Conservation (phyloP, 1,284 basidiomycete species). For the Abortiporus biennis region DNA sequence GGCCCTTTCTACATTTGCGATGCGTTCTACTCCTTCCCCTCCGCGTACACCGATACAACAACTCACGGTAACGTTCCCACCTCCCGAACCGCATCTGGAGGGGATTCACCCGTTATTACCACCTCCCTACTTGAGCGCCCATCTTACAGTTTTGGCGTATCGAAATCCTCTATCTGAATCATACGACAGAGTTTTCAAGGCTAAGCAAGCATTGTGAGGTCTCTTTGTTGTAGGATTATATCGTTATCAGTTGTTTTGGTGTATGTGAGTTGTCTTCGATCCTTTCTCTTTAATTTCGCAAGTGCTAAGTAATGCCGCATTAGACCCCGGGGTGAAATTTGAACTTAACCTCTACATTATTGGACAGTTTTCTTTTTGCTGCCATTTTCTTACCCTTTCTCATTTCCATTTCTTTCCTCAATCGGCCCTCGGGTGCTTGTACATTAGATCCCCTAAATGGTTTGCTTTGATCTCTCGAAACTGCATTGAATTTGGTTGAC, state of each 20-base stretch:
- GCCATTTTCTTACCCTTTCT: neutral
- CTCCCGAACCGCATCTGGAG: constrained; percentile 46
- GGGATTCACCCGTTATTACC: constrained; percentile 62
- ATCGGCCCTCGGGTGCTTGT: neutral
- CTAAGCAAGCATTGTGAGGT: constrained; percentile 45
- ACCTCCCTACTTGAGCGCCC: constrained; percentile 59
- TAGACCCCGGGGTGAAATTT: neutral
- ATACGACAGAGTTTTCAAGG: constrained; percentile 58
- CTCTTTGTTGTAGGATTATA: constrained; percentile 12
- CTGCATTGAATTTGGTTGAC: no score
- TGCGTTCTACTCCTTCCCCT: constrained; percentile 46
- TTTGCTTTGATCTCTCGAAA: no score
- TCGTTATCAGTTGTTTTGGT: neutral
- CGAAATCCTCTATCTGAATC: constrained; percentile 63
- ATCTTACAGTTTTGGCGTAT: constrained; percentile 58
- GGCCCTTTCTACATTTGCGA: constrained; percentile 57
- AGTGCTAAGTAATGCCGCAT: neutral
- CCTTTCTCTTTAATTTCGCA: neutral
- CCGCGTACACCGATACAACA: constrained; percentile 36
- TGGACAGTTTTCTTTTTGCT: neutral
- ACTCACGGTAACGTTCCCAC: constrained; percentile 46
- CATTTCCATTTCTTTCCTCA: neutral
- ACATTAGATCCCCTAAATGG: neutral
- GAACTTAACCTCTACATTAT: neutral
- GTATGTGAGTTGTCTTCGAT: neutral